Base-by-base conservation (phyloP, 495 filamentous ascomycete genomes). In the Penicillium pancosmium region DNA sequence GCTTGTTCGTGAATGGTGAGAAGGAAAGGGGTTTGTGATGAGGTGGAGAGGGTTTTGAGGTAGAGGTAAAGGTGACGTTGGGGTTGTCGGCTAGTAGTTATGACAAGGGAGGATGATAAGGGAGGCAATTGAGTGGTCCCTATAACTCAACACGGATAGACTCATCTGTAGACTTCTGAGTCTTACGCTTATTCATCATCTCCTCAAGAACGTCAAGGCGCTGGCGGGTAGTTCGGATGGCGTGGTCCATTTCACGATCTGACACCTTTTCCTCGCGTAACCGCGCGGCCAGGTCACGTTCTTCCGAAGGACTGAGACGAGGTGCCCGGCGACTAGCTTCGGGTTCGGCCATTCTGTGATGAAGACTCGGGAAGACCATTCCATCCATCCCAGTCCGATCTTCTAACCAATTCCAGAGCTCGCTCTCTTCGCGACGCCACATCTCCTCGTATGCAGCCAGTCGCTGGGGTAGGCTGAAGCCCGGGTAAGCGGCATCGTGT, bases 361-460 rank as follows among this genome's bases (percentile, higher is more conserved):
- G 68, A 23, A 68, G 63, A 2, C 61, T 73, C 27, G 78, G 68
- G 36, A 79, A 73, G 10, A 79, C 74, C 57, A 91, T 73, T n/a
- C 84, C 81, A 52, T 91, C 86, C 70, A 93, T 78, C 5, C 89
- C 91, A 1, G 90, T 86, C 12, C 94, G 80, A 56, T 97, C 90
- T 64, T 99, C 94, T 11, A 99, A 77, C 94, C 94, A 99, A 51
- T 89, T 86, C 95, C 95, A 99, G 9, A 98, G 76, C 54, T 93
- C 91, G 63, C 85, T 91, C 68, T 98, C 94, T 66, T 98, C 94
- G 16, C 84, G 76, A 16, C 86, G 82, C 94, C 94, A 98, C 64
- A 97, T 88, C 73, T 96, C 88, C 60, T 98, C 93, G 70, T 97
- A 98, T 6, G 92, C 93, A 23, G 86, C 87, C 16, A 90, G 68